A percentile compares a stretch with the other conserved stretches of the same genome.
Evolutionary conservation across 2,329 filamentous ascomycete genomes (phyloP).

Genomic region (Albophoma yamanashiensis): DNA sequence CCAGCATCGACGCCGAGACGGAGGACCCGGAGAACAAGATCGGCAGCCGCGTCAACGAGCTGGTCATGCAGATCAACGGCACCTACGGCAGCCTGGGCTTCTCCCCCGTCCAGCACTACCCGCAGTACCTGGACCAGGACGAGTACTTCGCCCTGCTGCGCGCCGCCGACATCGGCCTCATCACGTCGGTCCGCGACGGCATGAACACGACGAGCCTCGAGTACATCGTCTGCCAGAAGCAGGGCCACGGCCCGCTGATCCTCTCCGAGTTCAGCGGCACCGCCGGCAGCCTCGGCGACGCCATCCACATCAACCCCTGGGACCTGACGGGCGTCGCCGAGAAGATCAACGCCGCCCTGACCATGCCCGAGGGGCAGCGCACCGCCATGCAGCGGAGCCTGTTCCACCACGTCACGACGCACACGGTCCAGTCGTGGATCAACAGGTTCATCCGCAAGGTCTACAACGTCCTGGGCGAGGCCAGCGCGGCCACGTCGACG

Average conservation of each 20-base stretch:
- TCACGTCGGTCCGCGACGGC: slow-evolving; percentile 90
- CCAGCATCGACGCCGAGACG: slow-evolving; percentile 65
- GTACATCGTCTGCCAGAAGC: slow-evolving; percentile 86
- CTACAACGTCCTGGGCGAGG: slow-evolving; percentile 68
- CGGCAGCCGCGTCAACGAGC: slow-evolving; percentile 78
- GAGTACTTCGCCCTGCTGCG: slow-evolving; percentile 94
- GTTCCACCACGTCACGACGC: slow-evolving; percentile 73
- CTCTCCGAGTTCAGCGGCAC: slow-evolving; percentile 96
- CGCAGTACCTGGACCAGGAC: slow-evolving; percentile 78
- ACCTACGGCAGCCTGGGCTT: slow-evolving; percentile 80
- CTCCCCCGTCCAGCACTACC: slow-evolving; percentile 87
- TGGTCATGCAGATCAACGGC: slow-evolving; percentile 88
- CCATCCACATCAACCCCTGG: slow-evolving; percentile 96
- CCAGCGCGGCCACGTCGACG: slow-evolving; percentile 64
- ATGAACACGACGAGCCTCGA: slow-evolving; percentile 98
- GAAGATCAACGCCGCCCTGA: slow-evolving; percentile 71
- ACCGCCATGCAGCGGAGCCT: slow-evolving; percentile 60
- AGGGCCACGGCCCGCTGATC: slow-evolving; percentile 78
- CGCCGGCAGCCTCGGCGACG: slow-evolving; percentile 71
- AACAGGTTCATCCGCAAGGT: slow-evolving; percentile 68
- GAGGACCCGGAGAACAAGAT: slow-evolving; percentile 72
- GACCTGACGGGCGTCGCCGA: slow-evolving; percentile 75
- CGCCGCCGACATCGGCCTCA: slow-evolving; percentile 81
- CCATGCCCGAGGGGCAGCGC: slow-evolving; percentile 59
- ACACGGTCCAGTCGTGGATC: slow-evolving; percentile 83